phyloP scores from a whole-genome alignment of 2,329 filamentous ascomycete species.

The Trichophaea hybrida region DNA sequence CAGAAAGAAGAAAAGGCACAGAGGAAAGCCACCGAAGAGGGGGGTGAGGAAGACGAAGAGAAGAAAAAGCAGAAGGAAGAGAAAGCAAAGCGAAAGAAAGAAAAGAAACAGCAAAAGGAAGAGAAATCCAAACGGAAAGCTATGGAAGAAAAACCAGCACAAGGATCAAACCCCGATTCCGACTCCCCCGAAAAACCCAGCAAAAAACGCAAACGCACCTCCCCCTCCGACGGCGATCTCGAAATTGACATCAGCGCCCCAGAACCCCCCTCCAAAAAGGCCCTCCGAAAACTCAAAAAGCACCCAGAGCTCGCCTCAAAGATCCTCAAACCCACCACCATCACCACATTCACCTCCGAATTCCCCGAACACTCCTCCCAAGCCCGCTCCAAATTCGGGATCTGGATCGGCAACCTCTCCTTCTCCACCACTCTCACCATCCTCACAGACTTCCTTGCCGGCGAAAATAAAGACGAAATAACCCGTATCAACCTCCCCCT shows the following conservation, averaged over 20 bases:
- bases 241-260: slow-evolving; percentile 82
- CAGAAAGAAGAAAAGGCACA: not conserved
- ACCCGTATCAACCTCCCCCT: slow-evolving; percentile 71
- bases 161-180: slow-evolving; percentile 24
- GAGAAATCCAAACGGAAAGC: slow-evolving; percentile 15
- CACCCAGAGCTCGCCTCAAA: slow-evolving; percentile 33
- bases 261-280: slow-evolving; percentile 89
- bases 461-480: slow-evolving; percentile 55
- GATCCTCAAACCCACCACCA: slow-evolving; percentile 30
- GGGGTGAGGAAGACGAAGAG: slow-evolving; percentile 26
- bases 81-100: slow-evolving; percentile 27
- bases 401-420: slow-evolving; percentile 95
- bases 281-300: slow-evolving; percentile 79
- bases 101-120: slow-evolving; percentile 15
- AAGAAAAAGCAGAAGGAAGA: slow-evolving; percentile 21
- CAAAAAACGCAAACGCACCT: slow-evolving; percentile 58
- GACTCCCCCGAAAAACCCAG: slow-evolving; percentile 25
- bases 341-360: slow-evolving; percentile 26
- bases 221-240: slow-evolving; percentile 48
- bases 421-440: slow-evolving; percentile 63
- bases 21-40: not conserved
- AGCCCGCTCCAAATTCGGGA: slow-evolving; percentile 60
- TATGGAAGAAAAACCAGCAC: slow-evolving; percentile 26
- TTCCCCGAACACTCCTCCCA: slow-evolving; percentile 28
- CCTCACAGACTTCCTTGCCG: slow-evolving; percentile 65